Evolutionary conservation across 192 early-diverging fungal species (phyloP), one percentile per base, ranked within the genome.

Genomic region (Podila minutissima): DNA sequence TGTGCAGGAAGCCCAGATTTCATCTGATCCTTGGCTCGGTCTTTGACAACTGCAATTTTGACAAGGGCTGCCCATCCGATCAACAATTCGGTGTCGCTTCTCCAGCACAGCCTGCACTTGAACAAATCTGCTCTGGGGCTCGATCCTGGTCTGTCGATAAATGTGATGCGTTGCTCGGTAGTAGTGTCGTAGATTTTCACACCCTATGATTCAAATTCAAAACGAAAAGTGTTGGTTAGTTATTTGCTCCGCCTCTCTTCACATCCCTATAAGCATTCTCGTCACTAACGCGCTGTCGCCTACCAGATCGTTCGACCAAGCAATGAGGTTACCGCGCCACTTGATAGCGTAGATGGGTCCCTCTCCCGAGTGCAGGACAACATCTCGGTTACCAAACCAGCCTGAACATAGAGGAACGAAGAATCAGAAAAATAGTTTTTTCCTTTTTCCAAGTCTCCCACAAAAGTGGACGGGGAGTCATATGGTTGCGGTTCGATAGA

Each of bases 41-140:
- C 92, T 68, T 91, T 92, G 33, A 99, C 88, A 3, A 86, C 83
- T 19, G 94, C 94, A 13, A 98, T 87, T 73, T 94, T 97, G 48
- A 99, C 94, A 64, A 87, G 89, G 73, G 98, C 93, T 10, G 95
- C 98, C 98, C 98, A 99, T 0, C 96, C 98, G 66, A 98, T 92
- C 20, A 98, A 73, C 51, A 99, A 83, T 7, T 92, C 91, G 19
- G 72, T 86, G 32, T 92, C 89, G 49, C 90, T 88, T 64, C 89
- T 91, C 98, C 98, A 99, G 74, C 89, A 90, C 59, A 99, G 71
- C 51, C 95, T 90, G 66, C 95, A 96, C 35, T 89, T 86, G 74
- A 93, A 98, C 24, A 97, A 84, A 71, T 99, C 97, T 15, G 84
- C 84, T 79, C 88, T 72, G 4, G 96, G 95, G 69, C 92, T 94